Base-by-base conservation (phyloP, 228 moss, liverwort and hornwort genomes). In the Sphagnum magellanicum region DNA sequence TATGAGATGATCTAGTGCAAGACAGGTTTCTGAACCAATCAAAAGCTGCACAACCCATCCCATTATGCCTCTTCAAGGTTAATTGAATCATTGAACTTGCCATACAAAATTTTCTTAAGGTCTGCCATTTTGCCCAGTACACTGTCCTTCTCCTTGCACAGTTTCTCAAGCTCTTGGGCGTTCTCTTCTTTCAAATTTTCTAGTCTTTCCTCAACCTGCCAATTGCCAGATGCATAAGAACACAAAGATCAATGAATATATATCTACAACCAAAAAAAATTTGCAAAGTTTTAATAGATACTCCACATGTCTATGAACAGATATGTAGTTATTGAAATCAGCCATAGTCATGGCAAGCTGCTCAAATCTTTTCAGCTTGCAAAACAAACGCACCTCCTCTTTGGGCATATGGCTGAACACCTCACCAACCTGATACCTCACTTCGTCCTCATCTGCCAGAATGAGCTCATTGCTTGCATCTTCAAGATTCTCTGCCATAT, bases 381-480 rank as follows among this genome's bases (percentile, higher is more conserved):
- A 32, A 32, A 32, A 32, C 32, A 32, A 32, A 2, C 32, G 32
- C 32, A 55, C 96, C 75, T 97, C 93, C 17, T 97, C 96, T 66
- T 81, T 89, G 14, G 93, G 79, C 57, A 91, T 73, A 70, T 97
- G 96, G 53, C 76, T 93, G 83, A 97, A 93, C 16, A 97, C 93
- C 79, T 97, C 96, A 49, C 96, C 96, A 64, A 97, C 78, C 71
- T 89, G 72, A 73, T 91, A 93, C 52, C 91, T 86, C 59, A 97
- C 88, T 72, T 91, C 88, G n/a, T 91, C 91, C 74, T 97, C 97
- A 64, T 97, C 97, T 50, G 90, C 86, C 70, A 97, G 82, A 69
- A 97, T 97, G 64, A 97, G 86, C 79, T 97, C 97, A 68, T 97
- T 97, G 73, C 91, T 79, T 64, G 97, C 93, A 64, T 97, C 97